These are phyloP conservation scores for Loxodes magnus DNA, from an alignment of 73 alveolate species.

Conservation along the genomic window DNA sequence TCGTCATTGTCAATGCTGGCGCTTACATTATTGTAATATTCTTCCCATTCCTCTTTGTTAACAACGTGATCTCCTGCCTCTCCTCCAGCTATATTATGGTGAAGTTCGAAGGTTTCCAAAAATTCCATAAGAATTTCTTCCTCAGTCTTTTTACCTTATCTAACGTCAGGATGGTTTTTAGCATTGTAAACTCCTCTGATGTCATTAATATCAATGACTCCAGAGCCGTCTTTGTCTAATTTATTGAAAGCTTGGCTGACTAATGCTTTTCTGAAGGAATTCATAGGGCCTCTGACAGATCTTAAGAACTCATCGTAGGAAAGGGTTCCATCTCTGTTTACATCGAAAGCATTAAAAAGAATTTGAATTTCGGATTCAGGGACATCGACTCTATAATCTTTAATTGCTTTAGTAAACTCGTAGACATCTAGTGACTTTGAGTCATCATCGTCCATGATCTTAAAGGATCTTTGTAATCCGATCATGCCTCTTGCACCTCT, in stretches of 20 bases:
- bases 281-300: constrained; percentile 50
- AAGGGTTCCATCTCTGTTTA: constrained; percentile 32
- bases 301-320: constrained; percentile 51
- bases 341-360: constrained; percentile 32
- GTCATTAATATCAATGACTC: constrained; percentile 22
- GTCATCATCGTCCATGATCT: constrained; percentile 32
- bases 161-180: constrained; percentile 32
- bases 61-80: too few species aligned
- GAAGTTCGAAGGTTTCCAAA: too few species aligned
- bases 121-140: too few species aligned
- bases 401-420: constrained; percentile 53
- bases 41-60: constrained; percentile 48
- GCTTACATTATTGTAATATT: constrained; percentile 37
- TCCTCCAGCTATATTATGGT: too few species aligned
- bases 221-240: too few species aligned
- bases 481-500: too few species aligned
- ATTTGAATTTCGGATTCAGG: constrained; percentile 25
- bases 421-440: constrained; percentile 48
- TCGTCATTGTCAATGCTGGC: constrained; percentile 74
- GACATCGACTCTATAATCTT: constrained; percentile 42
- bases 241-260: too few species aligned
- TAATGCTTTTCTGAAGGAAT: constrained; percentile 35
- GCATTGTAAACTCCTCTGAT: too few species aligned
- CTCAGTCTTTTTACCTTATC: constrained; percentile 35
- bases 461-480: constrained; percentile 24